phyloP scores from a whole-genome alignment of 1,284 basidiomycete species.

The Agaricales sp. region DNA sequence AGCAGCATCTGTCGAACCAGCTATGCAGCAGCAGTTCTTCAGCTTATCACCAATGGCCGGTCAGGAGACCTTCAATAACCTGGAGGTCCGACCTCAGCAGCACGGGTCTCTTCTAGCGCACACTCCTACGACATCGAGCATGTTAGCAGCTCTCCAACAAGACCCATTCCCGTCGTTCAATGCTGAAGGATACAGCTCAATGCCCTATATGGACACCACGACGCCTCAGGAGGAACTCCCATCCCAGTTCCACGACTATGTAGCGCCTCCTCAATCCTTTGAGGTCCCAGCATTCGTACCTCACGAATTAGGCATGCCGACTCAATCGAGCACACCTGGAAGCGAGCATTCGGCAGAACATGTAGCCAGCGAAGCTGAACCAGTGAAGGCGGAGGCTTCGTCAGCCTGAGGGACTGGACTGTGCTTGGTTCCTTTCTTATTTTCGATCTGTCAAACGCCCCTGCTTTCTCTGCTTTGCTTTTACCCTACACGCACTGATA shows the following conservation, averaged over 20 bases:
- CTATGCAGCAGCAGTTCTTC: slow-evolving; percentile 81
- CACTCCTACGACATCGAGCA: slow-evolving; percentile 77
- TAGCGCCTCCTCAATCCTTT: slow-evolving; percentile 44
- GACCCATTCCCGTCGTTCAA: slow-evolving; percentile 62
- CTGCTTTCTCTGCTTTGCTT: neutral
- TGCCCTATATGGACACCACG: slow-evolving; percentile 68
- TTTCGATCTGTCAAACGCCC: neutral
- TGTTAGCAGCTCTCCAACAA: slow-evolving; percentile 74
- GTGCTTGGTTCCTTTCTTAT: neutral
- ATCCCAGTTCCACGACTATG: slow-evolving; percentile 59
- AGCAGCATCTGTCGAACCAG: slow-evolving; percentile 79
- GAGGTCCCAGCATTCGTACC: slow-evolving; percentile 56
- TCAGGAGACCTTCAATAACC: slow-evolving; percentile 56
- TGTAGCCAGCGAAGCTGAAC: slow-evolving; percentile 21
- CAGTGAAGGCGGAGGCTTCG: slow-evolving; percentile 34
- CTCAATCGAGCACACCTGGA: slow-evolving; percentile 33
- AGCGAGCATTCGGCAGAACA: neutral
- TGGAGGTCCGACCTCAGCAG: slow-evolving; percentile 41
- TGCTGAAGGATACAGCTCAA: slow-evolving; percentile 53
- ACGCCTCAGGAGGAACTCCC: slow-evolving; percentile 51
- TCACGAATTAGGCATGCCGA: slow-evolving; percentile 53
- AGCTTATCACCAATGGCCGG: slow-evolving; percentile 73
- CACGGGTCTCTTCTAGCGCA: slow-evolving; percentile 46
- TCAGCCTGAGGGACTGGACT: neutral
- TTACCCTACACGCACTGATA: neutral